These are phyloP conservation scores for Blumeriella jaapii DNA, from an alignment of 2,329 filamentous ascomycete species.

Conservation along the genomic window DNA sequence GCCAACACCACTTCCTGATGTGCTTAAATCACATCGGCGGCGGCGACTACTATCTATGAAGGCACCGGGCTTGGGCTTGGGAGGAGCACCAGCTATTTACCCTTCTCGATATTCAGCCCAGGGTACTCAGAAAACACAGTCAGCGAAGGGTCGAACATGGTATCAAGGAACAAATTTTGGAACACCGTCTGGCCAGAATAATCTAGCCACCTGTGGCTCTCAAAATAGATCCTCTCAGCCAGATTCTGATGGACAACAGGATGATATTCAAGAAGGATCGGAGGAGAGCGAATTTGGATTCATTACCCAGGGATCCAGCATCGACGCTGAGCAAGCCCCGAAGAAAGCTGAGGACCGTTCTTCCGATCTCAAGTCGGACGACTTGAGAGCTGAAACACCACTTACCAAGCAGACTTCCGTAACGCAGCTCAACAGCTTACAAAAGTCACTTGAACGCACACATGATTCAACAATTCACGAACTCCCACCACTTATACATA, in stretches of 20 bases:
- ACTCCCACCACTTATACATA: constrained; percentile 3
- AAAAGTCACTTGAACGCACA: neutral
- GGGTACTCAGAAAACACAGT: too few relatives aligned
- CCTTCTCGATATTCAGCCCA: neutral
- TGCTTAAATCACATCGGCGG: constrained; percentile 4
- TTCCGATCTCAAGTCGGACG: constrained; percentile 8
- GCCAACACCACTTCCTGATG: constrained; percentile 21
- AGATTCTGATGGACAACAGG: constrained; percentile 9
- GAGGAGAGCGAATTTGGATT: too few relatives aligned
- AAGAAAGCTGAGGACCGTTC: neutral
- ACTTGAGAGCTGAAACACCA: constrained; percentile 5
- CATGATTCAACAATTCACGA: neutral
- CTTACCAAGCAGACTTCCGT: neutral
- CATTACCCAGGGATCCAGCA: neutral
- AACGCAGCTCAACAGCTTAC: neutral
- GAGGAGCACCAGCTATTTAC: neutral
- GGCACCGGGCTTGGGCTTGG: neutral
- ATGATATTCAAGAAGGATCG: constrained; percentile 2
- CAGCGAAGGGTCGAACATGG: too few relatives aligned
- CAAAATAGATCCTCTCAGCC: neutral
- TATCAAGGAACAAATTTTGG: neutral
- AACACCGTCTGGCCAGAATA: neutral
- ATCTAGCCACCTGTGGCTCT: neutral
- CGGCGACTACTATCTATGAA: constrained; percentile 2
- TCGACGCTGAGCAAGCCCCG: neutral